A percentile compares a stretch with the other conserved stretches of the same genome.
phyloP scores from a whole-genome alignment of 2,329 filamentous ascomycete species.

The Ophiostoma sp. region DNA sequence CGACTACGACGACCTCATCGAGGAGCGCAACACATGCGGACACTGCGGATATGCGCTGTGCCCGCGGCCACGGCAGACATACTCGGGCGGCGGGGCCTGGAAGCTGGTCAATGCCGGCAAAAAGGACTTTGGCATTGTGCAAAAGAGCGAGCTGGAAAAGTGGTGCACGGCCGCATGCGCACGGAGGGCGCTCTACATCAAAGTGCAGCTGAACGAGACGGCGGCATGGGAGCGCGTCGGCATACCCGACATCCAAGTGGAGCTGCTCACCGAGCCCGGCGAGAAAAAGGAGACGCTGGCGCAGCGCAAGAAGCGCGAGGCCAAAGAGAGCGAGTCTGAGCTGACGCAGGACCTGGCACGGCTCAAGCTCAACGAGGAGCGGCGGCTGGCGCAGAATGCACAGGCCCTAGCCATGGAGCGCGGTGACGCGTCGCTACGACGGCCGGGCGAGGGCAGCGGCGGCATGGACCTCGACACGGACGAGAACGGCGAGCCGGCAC shows the following conservation, averaged over 20 bases:
- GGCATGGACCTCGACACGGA: constrained; percentile 39
- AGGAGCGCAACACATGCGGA: constrained; percentile 79
- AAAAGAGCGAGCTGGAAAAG: constrained; percentile 66
- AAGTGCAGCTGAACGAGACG: constrained; percentile 79
- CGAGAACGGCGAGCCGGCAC: constrained; percentile 21
- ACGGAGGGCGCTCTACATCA: constrained; percentile 73
- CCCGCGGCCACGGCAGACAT: constrained; percentile 53
- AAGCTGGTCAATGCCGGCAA: constrained; percentile 54
- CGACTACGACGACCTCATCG: constrained; percentile 84
- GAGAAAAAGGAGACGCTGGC: constrained; percentile 37
- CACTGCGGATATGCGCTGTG: constrained; percentile 84
- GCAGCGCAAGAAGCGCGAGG: not conserved
- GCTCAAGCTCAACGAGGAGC: constrained; percentile 43
- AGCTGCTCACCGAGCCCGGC: constrained; percentile 63
- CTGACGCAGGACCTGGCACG: constrained; percentile 38
- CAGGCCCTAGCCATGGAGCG: constrained; percentile 49
- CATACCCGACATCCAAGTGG: constrained; percentile 51
- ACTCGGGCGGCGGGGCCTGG: constrained; percentile 57
- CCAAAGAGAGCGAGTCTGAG: constrained; percentile 23
- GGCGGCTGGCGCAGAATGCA: constrained; percentile 38
- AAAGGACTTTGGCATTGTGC: constrained; percentile 61
- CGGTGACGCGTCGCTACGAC: constrained; percentile 31
- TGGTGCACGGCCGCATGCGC: constrained; percentile 85
- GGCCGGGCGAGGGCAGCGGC: constrained; percentile 40
- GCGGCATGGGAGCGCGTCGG: constrained; percentile 77